Base-by-base conservation (phyloP, 495 filamentous ascomycete species). In the Letharia columbiana region DNA sequence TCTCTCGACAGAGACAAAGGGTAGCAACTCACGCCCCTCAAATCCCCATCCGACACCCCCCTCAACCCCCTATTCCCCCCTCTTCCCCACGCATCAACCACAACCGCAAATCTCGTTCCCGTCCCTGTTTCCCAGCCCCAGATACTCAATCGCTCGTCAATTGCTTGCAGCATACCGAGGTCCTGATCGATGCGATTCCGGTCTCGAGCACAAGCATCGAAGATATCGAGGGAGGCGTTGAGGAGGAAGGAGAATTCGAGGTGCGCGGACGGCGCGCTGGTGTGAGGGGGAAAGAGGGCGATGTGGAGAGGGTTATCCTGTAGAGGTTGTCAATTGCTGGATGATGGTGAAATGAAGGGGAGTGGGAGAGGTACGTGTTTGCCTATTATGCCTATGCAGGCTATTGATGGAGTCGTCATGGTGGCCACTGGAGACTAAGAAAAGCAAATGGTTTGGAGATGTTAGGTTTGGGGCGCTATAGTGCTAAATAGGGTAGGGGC, bases 91-190 rank as follows among this genome's bases (percentile, higher is more conserved):
- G 95, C 86, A 74, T 98, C 94, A 18, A 98, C 88, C 1, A 96
- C 85, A 49, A 91, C 85, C 40, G 97, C 85, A 69, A 98, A 84
- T 74, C 90, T 92, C 40, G 93, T 85, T 9, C 92, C 93, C 9
- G 95, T 98, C 74, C 96, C 97, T n/a, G 94, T 98, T 72, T 96
- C 81, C 86, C 90, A 98, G 67, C 94, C 94, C 79, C 97, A 98
- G 64, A 88, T 85, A 23, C 91, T 91, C 31, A 98, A 79, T 15
- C 91, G 84, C 75, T 98, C 95, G 77, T 98, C 95, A 52, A 98
- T 80, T 23, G 90, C 90, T 74, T 97, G 92, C 44, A 98, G 81
- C 1, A 98, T 83, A 10, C 95, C 95, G 65, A 92, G 90, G 72
- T 98, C 95, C 70, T 93, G 81, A 70, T 86, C 92, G 63, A 86